Base-by-base conservation (phyloP, 371 early-diverging fungal species). In the Mortierella sp. region DNA sequence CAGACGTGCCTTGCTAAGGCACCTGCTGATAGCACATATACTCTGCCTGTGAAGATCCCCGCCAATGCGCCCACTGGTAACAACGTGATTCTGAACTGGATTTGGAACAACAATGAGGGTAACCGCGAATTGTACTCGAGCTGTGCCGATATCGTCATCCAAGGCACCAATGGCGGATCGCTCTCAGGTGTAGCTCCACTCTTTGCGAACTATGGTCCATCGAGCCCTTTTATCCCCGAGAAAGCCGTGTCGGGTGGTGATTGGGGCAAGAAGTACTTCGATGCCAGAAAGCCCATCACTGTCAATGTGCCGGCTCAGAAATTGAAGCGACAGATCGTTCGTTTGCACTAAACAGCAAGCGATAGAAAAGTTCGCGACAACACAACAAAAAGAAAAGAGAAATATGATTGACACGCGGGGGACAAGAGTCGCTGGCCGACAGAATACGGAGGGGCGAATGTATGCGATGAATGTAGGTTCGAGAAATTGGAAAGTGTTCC, bases 51-150 rank as follows among this genome's bases (percentile, higher is more conserved):
- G 34, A 72, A 59, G 21, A 79, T 91, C 52, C 92, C 92, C 3
- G 67, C 72, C 19, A 65, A 71, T 24, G 80, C 88, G 26, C 90
- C 91, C 3, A 50, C 83, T 0, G 79, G 82, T 39, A 70, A 81
- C 39, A 61, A 56, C 4, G 85, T 71, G 1, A 58, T 84, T 39
- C 82, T 90, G 63, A 82, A 87, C 24, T 90, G 90, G 90, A 56
- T 85, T 9, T 90, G 89, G 88, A 82, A 84, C 48, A 90, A 89
- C 73, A 83, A 84, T 49, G 70, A 79, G 54, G 90, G 88, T 9
- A 84, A 87, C 80, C 86, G 89, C 49, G 91, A 88, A 67, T 82
- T 82, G 56, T 91, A 92, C 84, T 84, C 84, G 79, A 83, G 83
- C 80, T 90, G 91, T 58, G 84, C 87, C 15, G 91, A 90, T 42